These are phyloP conservation scores for Floccularia luteovirens DNA, from an alignment of 768 basidiomycete genomes.

Conservation along the genomic window DNA sequence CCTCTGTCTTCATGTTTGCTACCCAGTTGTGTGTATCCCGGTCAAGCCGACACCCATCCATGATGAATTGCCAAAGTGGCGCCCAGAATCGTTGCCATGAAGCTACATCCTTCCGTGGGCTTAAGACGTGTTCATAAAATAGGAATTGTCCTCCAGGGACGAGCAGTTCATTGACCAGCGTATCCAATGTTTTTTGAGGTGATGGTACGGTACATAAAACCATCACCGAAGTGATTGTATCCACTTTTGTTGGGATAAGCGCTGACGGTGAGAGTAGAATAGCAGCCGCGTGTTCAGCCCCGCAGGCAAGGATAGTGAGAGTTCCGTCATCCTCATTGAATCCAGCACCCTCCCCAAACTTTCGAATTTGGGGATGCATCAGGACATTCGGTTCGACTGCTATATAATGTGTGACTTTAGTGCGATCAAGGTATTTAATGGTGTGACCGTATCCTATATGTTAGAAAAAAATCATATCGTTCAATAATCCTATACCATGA, in stretches of 20 bases:
- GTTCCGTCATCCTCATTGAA: slow-evolving; percentile 45
- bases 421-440: slow-evolving; percentile 48
- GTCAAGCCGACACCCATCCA: slow-evolving; percentile 62
- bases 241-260: slow-evolving; percentile 23
- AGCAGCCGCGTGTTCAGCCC: slow-evolving; percentile 35
- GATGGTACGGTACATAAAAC: slow-evolving; percentile 59
- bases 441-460: slow-evolving; percentile 58
- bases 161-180: slow-evolving; percentile 43
- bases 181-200: slow-evolving; percentile 38
- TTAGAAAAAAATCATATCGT: background rate
- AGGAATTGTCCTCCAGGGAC: slow-evolving; percentile 59
- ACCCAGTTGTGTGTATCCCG: slow-evolving; percentile 46
- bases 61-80: slow-evolving; percentile 51
- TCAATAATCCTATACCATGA: background rate
- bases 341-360: slow-evolving; percentile 39
- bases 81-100: slow-evolving; percentile 75
- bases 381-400: slow-evolving; percentile 63
- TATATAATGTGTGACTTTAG: slow-evolving; percentile 52
- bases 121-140: slow-evolving; percentile 67
- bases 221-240: slow-evolving; percentile 60
- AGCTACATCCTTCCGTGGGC: slow-evolving; percentile 40
- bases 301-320: slow-evolving; percentile 51
- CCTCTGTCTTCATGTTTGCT: slow-evolving; percentile 19
- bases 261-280: slow-evolving; percentile 11
- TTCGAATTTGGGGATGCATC: slow-evolving; percentile 55